Evolutionary conservation across 2,329 filamentous ascomycete genomes (phyloP).

Genomic region (Colletotrichum spinosum): DNA sequence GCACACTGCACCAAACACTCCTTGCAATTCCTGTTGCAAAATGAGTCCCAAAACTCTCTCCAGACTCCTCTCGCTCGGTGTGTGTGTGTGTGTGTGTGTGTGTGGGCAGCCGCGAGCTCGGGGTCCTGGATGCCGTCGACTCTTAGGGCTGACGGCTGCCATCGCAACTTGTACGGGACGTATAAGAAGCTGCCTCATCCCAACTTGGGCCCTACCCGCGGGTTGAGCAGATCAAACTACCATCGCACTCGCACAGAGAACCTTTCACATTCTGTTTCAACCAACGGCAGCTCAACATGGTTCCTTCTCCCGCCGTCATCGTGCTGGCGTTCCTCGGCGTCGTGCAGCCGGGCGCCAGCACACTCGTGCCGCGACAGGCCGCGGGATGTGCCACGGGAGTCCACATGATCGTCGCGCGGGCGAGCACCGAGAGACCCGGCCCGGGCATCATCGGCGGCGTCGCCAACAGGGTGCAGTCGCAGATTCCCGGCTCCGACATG

Average conservation of each 20-base stretch:
- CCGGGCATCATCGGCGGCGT: conserved; percentile 48
- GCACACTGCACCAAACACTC: not conserved
- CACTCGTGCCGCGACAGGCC: conserved; percentile 11
- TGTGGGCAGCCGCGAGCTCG: not conserved
- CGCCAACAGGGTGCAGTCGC: conserved; percentile 45
- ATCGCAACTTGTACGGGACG: conserved; percentile 15
- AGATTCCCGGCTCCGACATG: conserved; percentile 48
- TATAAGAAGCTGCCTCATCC: conserved; percentile 29
- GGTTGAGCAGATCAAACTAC: too few species aligned
- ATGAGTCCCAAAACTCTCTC: not conserved
- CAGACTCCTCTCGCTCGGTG: not conserved
- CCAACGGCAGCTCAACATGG: conserved; percentile 5
- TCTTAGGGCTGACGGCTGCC: conserved; percentile 17
- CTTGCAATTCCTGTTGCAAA: conserved; percentile 11
- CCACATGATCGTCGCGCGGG: conserved; percentile 54
- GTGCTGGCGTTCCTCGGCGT: conserved; percentile 29
- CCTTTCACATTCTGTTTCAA: not conserved
- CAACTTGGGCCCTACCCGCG: not conserved
- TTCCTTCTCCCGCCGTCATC: conserved; percentile 21
- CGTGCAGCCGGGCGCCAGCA: conserved; percentile 9
- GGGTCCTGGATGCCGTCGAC: not conserved
- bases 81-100: not conserved
- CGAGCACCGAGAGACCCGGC: conserved; percentile 49
- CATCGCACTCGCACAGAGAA: not conserved
- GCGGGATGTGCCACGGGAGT: conserved; percentile 49